phyloP scores from a whole-genome alignment of 2,329 filamentous ascomycete genomes.

The Penicillium sp. region DNA sequence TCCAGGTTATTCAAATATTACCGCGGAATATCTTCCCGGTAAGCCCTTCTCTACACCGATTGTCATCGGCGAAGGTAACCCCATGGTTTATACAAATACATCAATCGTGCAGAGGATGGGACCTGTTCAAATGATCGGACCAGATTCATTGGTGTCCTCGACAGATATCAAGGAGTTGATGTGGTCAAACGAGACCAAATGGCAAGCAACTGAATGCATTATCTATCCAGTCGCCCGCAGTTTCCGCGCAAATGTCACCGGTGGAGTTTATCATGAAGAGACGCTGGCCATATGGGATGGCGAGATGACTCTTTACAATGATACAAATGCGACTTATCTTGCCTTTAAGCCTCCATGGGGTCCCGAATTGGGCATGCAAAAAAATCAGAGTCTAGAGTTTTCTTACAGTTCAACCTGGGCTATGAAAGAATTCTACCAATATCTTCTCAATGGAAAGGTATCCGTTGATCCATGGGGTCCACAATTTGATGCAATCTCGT shows the following conservation, averaged over 20 bases:
- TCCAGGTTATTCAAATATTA: background rate
- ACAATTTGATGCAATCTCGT: background rate
- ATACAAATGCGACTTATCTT: background rate
- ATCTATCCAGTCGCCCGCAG: background rate
- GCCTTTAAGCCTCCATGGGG: constrained; percentile 1
- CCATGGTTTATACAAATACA: background rate
- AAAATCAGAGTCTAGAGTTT: background rate
- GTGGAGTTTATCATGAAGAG: constrained; percentile 2
- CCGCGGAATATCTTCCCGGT: background rate
- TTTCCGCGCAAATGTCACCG: background rate
- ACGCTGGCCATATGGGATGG: background rate
- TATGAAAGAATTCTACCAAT: background rate
- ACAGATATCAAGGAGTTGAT: background rate
- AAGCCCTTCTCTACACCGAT: background rate
- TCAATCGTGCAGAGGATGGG: background rate
- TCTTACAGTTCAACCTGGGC: background rate
- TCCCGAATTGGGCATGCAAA: background rate
- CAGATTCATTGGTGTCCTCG: background rate
- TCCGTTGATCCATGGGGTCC: background rate
- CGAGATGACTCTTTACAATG: background rate
- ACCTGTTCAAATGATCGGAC: constrained; percentile 3
- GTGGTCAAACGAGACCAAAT: background rate
- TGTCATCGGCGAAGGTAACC: background rate
- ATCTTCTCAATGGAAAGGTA: background rate
- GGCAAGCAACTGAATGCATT: constrained; percentile 5